Evolutionary conservation across 371 early-diverging fungal genomes (phyloP).

Genomic region (Mortierella sp.): DNA sequence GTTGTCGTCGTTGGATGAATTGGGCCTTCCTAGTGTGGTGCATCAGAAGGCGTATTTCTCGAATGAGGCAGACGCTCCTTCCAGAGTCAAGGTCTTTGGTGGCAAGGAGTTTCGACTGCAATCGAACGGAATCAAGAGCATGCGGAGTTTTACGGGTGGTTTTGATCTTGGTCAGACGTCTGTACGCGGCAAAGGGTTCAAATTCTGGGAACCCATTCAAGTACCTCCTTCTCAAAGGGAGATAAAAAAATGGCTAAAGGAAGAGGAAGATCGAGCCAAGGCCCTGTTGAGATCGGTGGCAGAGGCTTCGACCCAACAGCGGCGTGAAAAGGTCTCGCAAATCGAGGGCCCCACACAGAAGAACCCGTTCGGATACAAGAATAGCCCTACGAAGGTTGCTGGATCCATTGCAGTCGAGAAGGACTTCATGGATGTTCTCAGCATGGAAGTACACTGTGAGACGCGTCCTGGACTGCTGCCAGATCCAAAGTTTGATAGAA

Average conservation of each 20-base stretch:
- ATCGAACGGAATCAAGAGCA: slow-evolving; percentile 42
- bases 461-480: slow-evolving; percentile 43
- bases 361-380: slow-evolving; percentile 72
- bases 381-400: slow-evolving; percentile 58
- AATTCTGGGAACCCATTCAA: slow-evolving; percentile 37
- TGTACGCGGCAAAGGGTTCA: slow-evolving; percentile 14
- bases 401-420: slow-evolving; percentile 49
- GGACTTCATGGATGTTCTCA: slow-evolving; percentile 57
- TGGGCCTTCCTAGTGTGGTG: slow-evolving; percentile 53
- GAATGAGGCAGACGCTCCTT: slow-evolving; percentile 66
- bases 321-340: slow-evolving; percentile 51
- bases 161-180: neutral
- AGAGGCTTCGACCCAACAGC: slow-evolving; percentile 30
- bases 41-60: slow-evolving; percentile 76
- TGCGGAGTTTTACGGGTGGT: slow-evolving; percentile 14
- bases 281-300: slow-evolving; percentile 18
- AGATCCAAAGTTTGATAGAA: slow-evolving; percentile 53
- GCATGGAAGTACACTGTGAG: slow-evolving; percentile 53
- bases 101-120: slow-evolving; percentile 64
- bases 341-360: slow-evolving; percentile 68
- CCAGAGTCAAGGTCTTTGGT: slow-evolving; percentile 60
- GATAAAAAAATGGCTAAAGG: slow-evolving; percentile 26
- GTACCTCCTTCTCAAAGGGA: slow-evolving; percentile 18
- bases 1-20: slow-evolving; percentile 32
- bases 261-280: slow-evolving; percentile 14